Conservation (phyloP, 202 grass and related monocot genomes). For the Panicum hallii region DNA sequence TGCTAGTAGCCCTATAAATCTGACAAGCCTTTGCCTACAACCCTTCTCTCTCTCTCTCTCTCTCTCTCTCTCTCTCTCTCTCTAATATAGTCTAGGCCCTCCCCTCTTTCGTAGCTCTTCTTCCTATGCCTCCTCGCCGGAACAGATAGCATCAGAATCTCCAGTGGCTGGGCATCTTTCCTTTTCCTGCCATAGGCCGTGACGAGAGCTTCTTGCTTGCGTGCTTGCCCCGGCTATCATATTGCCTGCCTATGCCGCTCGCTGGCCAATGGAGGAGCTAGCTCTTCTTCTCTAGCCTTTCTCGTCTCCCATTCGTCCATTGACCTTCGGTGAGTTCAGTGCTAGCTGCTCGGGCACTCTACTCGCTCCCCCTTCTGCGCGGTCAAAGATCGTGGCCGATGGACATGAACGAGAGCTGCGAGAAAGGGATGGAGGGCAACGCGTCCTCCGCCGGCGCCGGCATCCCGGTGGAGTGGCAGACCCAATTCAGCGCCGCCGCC, state of each 20-base stretch:
- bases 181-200: conserved; percentile 57
- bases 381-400: conserved; percentile 17
- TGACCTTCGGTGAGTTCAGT: conserved; percentile 18
- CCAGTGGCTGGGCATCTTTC: conserved; percentile 43
- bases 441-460: conserved; percentile 41
- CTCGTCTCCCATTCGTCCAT: conserved; percentile 30
- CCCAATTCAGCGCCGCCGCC: conserved; percentile 54
- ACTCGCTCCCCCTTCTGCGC: neutral
- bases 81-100: conserved; percentile 15
- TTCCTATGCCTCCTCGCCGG: conserved; percentile 49
- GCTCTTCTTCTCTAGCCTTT: conserved; percentile 26
- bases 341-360: neutral
- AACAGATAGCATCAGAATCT: conserved; percentile 56
- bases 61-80: neutral
- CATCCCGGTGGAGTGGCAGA: conserved; percentile 66
- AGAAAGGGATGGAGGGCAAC: conserved; percentile 65
- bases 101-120: conserved; percentile 49
- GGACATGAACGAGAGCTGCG: conserved; percentile 69
- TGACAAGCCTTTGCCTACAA: conserved; percentile 48
- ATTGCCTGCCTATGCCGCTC: conserved; percentile 49
- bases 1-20: conserved; percentile 54
- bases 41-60: conserved; percentile 2
- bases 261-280: conserved; percentile 39
- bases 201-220: conserved; percentile 39
- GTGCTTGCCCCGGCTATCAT: conserved; percentile 42